phyloP scores from a whole-genome alignment of 352 stramenopile species.

The Phytophthora aleatoria region DNA sequence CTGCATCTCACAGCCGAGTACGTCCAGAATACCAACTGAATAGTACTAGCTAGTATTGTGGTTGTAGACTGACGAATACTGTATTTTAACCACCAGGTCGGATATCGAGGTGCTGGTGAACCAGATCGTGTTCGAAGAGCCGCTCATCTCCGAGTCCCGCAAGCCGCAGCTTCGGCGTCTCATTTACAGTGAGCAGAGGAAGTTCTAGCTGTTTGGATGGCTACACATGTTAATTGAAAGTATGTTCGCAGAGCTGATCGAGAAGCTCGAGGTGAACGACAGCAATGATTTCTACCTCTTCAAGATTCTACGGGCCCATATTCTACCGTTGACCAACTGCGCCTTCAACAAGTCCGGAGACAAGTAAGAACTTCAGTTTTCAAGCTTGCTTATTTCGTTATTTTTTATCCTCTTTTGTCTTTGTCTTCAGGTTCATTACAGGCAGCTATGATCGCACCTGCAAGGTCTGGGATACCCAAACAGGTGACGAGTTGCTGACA shows the following conservation, averaged over 20 bases:
- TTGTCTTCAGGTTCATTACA: conserved; percentile 89
- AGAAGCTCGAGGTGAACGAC: conserved; percentile 95
- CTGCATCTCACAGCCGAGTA: conserved; percentile 93
- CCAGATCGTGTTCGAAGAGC: conserved; percentile 96
- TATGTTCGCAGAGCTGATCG: conserved; percentile 85
- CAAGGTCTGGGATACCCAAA: conserved; percentile 96
- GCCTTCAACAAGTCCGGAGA: conserved; percentile 97
- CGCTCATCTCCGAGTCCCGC: conserved; percentile 91
- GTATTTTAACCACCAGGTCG: conserved; percentile 46
- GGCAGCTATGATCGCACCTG: conserved; percentile 95
- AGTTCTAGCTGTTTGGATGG: neutral
- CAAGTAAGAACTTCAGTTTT: conserved; percentile 59
- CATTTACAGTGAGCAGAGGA: conserved; percentile 85
- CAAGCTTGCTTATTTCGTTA: neutral
- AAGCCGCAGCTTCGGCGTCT: conserved; percentile 94
- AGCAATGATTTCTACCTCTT: conserved; percentile 96
- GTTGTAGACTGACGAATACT: neutral
- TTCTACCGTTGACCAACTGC: conserved; percentile 95
- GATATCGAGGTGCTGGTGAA: conserved; percentile 95
- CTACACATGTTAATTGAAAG: too few relatives aligned
- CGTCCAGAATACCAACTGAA: neutral
- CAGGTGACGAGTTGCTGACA: conserved; percentile 93
- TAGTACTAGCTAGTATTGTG: neutral
- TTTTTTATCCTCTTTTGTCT: neutral
- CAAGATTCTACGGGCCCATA: conserved; percentile 96